Evolutionary conservation across 2,329 filamentous ascomycete genomes (phyloP), one percentile per base, ranked within the genome.

Genomic region (Aspergillus aculeatus): DNA sequence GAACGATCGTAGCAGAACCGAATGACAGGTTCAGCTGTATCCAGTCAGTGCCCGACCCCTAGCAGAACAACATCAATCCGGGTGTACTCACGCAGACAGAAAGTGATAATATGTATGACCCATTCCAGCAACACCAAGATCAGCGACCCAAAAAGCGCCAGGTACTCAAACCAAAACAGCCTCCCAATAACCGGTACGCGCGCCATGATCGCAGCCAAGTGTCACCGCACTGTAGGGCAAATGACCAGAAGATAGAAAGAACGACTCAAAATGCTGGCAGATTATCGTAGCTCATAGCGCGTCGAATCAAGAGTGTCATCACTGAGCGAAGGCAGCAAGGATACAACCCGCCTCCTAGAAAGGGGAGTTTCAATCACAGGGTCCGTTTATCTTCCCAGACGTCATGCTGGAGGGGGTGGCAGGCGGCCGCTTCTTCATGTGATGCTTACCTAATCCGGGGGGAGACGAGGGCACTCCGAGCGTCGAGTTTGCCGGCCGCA

Each of bases 101-200:
- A 84, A 1, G 95, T 98, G 63, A 96, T 85, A 60, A 96, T 81
- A 68, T 94, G 88, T 69, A 96, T 89, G 62, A 96, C 71, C 58
- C 88, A 87, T 76, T 99, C 95, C 66, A 96, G 83, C 50, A 86
- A 83, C 60, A 98, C 88, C 41, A 99, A 84, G 55, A 91, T 70
- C 70, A 98, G 90, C 7, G 94, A 98, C 57, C 88, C 87, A 50
- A 95, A 78, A 48, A 99, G 85, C 44, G 93, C 92, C 64, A 96
- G 78, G 79, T 98, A 98, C 80, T 99, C 93, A 76, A 84, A 84
- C 75, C 80, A 81, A 63, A 82, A 81, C 35, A 89, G 80, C 62
- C 86, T 81, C 52, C 85, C 86, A 65, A 89, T 82, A 64, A 89
- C 82, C 32, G 87, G 87, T 47, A 89, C 81, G 61, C 82, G 79